These are phyloP conservation scores for Cylindrotheca fusiformis DNA, from an alignment of 108 stramenopile species.

Conservation along the genomic window DNA sequence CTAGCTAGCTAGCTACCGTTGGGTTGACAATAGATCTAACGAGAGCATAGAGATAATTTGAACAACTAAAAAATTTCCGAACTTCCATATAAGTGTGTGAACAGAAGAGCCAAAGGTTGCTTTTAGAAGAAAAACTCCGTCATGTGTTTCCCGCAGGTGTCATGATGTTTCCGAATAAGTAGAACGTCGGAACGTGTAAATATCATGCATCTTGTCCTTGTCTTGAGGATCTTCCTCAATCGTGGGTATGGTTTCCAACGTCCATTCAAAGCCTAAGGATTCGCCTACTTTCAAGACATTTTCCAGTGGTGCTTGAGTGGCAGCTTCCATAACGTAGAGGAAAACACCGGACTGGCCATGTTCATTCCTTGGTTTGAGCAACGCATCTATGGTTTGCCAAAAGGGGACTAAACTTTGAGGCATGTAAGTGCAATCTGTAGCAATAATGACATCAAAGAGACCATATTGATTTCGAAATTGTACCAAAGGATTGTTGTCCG, in stretches of 20 bases:
- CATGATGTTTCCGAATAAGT: background rate
- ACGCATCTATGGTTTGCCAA: conserved; percentile 19
- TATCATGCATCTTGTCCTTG: background rate
- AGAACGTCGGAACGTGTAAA: background rate
- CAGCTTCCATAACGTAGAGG: background rate
- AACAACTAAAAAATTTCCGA: background rate
- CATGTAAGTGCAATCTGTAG: conserved; percentile 29
- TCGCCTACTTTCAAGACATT: background rate
- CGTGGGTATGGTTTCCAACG: background rate
- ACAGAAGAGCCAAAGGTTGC: too few species aligned
- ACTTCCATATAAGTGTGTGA: background rate
- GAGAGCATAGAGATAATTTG: background rate
- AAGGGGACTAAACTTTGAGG: conserved; percentile 22
- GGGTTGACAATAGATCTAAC: background rate
- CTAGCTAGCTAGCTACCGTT: background rate
- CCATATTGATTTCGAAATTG: conserved; percentile 21
- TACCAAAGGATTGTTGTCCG: background rate
- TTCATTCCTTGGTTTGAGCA: background rate
- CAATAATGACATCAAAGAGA: conserved; percentile 62
- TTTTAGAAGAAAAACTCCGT: too few species aligned
- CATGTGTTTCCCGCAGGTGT: too few species aligned
- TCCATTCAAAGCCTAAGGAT: background rate
- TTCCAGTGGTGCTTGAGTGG: background rate
- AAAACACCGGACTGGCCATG: background rate
- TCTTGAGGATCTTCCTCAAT: background rate